Evolutionary conservation across 768 basidiomycete species (phyloP), one percentile per base, ranked within the genome.

Genomic region (Infundibulicybe gibba): DNA sequence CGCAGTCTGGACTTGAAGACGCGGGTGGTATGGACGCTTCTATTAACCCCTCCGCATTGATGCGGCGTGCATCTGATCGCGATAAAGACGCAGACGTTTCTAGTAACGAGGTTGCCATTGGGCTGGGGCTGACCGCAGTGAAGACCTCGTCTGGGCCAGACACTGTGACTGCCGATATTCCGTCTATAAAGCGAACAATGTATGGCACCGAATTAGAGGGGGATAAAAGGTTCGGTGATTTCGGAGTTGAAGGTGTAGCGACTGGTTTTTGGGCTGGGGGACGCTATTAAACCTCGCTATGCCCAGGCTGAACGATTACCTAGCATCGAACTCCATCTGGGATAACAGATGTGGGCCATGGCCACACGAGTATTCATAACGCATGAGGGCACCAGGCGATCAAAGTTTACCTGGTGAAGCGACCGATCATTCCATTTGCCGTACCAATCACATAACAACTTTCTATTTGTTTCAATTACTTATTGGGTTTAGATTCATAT

Each of bases 191-290:
- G 58, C 77, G 81, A 49, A 90, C 88, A 5, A 87, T 90, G 83
- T 90, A 89, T 61, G 88, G 88, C 6, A 90, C 88, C 0, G 88
- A 90, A 64, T 65, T 89, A 37, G 87, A 88, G n/a, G 70, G 70
- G 30, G 87, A 90, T 58, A 83, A 84, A n/a, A 79, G 88, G 43
- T 91, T 91, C 59, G 88, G 88, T 5, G 88, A 90, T 64, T 90
- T 90, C 59, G 88, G 88, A 33, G 71, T 87, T 19, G 83, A 87
- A 57, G 84, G 87, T 11, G 80, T 89, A 47, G 84, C 84, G n/a
- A 76, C 76, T 41, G 77, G 78, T 5, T 88, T 84, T 57, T 89
- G 87, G 85, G 62, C 76, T 1, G 71, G 73, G 38, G 73, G 72
- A 42, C 66, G 69, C 44, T 76, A 71, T 54, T 77, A 50, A 67